Evolutionary conservation across 352 stramenopile genomes (phyloP), one percentile per base, ranked within the genome.

Genomic region (Phytophthora pseudosyringae): DNA sequence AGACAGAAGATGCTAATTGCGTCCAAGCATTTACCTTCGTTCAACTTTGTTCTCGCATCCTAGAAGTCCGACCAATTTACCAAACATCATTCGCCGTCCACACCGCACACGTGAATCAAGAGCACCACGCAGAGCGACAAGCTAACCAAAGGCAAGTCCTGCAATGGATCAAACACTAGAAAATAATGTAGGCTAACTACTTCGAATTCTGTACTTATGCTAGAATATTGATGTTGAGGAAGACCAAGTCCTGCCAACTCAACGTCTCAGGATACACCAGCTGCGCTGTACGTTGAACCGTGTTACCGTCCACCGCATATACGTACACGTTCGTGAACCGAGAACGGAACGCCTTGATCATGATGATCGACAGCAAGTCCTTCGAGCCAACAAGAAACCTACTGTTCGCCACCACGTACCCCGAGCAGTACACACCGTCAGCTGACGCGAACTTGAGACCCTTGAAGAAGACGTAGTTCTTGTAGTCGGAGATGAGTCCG

Each of bases 261-360:
- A 80, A 50, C 2, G 71, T 80, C 1, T 71, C 31, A 1, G 71
- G 71, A 52, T 75, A 80, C n/a, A 76, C 58, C 8, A 80, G 33
- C 13, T 61, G 71, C 12, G 71, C 67, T 3, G 67, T 80, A 3
- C 63, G 64, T 16, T 75, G 67, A 21, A 76, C 64, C 5, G 64
- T 75, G 46, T 69, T 74, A 5, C 64, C 68, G 5, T 71, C 58
- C 21, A 80, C 55, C 4, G 59, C 64, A 45, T 75, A 77, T 9
- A 77, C 60, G 52, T 68, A 77, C 15, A 80, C 48, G 35, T 80
- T 80, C n/a, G 55, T 71, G 40, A 80, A 77, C 8, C 72, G 72
- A 18, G 73, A 55, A 1, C 53, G 36, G 36, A 65, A 62, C 1
- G 69, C 50, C 47, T 83, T 83, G 39, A 83, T 81, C 48, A 81